Base-by-base conservation (phyloP, 148 eudicot species). In the Cornus kousa region DNA sequence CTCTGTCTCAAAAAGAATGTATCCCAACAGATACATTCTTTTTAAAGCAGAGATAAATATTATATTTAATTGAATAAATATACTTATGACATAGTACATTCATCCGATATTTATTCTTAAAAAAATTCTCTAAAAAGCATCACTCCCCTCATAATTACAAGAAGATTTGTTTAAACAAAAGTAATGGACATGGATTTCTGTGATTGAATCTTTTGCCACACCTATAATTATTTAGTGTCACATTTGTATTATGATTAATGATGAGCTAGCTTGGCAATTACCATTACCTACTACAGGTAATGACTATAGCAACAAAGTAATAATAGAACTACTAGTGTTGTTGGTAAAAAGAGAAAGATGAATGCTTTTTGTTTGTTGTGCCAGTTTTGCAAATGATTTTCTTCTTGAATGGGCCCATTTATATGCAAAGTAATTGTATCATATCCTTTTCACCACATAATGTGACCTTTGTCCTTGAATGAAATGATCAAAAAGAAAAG, bases 241-340 rank as follows among this genome's bases (percentile, higher is more conserved):
- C 40, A 40, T 46, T 46, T 46, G 0, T 1, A 67, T 66, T 28
- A 66, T 39, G 60, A 76, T 76, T 59, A 67, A 40, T 19, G n/a
- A 23, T 9, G 78, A 60, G 20, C 22, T 76, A 28, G 71, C 48
- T 43, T 43, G 5, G 7, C 48, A 43, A 43, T 46, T 28, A 24
- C 60, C 78, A 43, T 76, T 67, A 28, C 64, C 71, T 24, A 67
- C 71, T 11, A 76, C 40, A 53, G 12, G 62, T 76, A 67, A 66
- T 75, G 13, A 62, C 64, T 13, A 24, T 9, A 75, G 70, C 35
- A 40, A 64, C 53, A 3, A n/a, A 19, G 55, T 62, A 64, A 64
- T 60, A 5, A n/a, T 64, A 37, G 16, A 55, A 55, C 28, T 28
- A 28, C 28, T 28, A 28, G 28, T 28, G 16, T 55, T 55, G 5